These are phyloP conservation scores for Colletotrichum sp. DNA, from an alignment of 2,329 filamentous ascomycete species.

Conservation along the genomic window DNA sequence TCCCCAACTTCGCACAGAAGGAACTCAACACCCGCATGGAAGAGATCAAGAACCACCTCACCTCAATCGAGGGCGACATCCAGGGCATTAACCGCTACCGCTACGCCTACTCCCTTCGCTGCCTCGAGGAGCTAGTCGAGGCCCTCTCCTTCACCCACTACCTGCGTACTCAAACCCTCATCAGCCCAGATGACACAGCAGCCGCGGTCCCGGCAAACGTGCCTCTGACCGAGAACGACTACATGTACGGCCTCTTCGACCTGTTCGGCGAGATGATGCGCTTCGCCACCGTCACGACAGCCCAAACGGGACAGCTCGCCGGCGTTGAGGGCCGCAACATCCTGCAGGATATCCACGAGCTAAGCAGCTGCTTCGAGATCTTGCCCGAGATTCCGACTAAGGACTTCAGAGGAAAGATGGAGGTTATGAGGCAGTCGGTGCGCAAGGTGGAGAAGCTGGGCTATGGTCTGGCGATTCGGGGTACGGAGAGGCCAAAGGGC, in stretches of 20 bases:
- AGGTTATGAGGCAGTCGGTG: slow-evolving; percentile 86
- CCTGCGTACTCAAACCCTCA: slow-evolving; percentile 75
- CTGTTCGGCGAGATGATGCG: slow-evolving; percentile 97
- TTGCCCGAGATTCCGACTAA: slow-evolving; percentile 64
- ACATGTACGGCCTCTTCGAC: slow-evolving; percentile 90
- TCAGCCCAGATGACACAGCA: slow-evolving; percentile 68
- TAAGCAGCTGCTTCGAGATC: slow-evolving; percentile 79
- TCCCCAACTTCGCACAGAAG: slow-evolving; percentile 57
- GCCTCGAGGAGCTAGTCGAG: slow-evolving; percentile 94
- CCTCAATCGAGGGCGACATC: slow-evolving; percentile 73
- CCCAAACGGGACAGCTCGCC: slow-evolving; percentile 67
- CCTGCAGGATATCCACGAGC: slow-evolving; percentile 78
- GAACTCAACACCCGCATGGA: slow-evolving; percentile 73
- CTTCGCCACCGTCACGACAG: slow-evolving; percentile 89
- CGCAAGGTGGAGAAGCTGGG: slow-evolving; percentile 92
- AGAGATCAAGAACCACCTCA: slow-evolving; percentile 74
- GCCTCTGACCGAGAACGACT: slow-evolving; percentile 79
- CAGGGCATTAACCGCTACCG: slow-evolving; percentile 81
- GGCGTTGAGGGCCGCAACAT: slow-evolving; percentile 59
- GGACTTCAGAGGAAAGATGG: slow-evolving; percentile 78
- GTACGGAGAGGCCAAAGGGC: slow-evolving; percentile 86
- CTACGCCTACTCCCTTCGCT: slow-evolving; percentile 81
- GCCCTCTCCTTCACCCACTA: slow-evolving; percentile 90
- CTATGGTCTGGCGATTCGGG: slow-evolving; percentile 86
- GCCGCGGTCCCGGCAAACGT: slow-evolving; percentile 58